Conservation (phyloP, 1,284 basidiomycete species). For the Leccinum pseudoinsigne region DNA sequence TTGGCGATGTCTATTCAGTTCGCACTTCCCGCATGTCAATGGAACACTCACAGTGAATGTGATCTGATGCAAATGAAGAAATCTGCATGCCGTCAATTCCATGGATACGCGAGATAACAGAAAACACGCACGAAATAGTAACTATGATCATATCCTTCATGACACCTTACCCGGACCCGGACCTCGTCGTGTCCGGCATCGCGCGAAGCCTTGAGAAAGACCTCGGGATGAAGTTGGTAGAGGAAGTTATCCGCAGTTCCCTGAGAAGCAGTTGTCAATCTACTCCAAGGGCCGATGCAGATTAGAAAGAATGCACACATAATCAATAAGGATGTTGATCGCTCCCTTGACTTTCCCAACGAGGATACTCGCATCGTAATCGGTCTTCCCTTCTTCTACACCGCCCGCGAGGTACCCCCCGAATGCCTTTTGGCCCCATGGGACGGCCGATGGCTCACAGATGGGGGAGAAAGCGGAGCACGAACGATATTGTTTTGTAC, state of each 20-base stretch:
- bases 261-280: constrained; percentile 38
- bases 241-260: constrained; percentile 89
- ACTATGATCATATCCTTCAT: constrained; percentile 92
- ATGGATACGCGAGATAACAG: constrained; percentile 50
- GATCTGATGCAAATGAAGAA: constrained; percentile 75
- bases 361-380: constrained; percentile 87
- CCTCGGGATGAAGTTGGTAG: constrained; percentile 89
- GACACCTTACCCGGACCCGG: constrained; percentile 79
- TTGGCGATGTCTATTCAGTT: constrained; percentile 2
- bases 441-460: constrained; percentile 82
- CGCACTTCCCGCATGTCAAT: neutral
- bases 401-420: constrained; percentile 84
- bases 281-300: neutral
- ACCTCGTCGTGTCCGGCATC: constrained; percentile 71
- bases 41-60: constrained; percentile 45
- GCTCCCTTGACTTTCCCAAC: constrained; percentile 66
- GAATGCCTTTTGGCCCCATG: constrained; percentile 96
- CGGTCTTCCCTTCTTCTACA: constrained; percentile 68
- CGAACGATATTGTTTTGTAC: constrained; percentile 75
- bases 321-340: constrained; percentile 83
- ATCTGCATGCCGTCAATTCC: constrained; percentile 71
- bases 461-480: constrained; percentile 96
- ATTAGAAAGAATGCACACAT: constrained; percentile 44
- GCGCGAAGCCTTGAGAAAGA: constrained; percentile 78
- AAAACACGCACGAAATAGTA: constrained; percentile 82